Percentiles rank a stretch among this genome's conserved stretches.
These are phyloP conservation scores for Puccinellia tenuiflora DNA, from an alignment of 176 grass and related monocot species.

Conservation along the genomic window DNA sequence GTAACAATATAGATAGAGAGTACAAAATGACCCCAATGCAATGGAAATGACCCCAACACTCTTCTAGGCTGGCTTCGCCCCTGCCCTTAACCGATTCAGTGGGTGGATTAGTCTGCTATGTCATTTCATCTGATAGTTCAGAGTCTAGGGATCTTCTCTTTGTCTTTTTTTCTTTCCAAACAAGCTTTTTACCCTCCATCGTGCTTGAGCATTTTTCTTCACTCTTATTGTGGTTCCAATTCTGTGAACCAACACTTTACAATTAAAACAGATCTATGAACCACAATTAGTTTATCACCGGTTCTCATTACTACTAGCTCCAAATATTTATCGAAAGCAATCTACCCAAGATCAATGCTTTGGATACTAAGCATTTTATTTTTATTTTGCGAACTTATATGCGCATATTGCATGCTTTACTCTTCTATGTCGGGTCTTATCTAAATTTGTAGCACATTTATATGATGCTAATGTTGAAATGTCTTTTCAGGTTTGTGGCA, in stretches of 20 bases:
- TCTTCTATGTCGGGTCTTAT: neutral
- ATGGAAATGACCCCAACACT: no score
- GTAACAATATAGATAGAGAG: no score
- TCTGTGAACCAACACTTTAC: neutral
- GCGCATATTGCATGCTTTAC: neutral
- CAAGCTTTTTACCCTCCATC: neutral
- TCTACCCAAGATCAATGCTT: neutral
- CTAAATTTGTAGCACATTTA: neutral
- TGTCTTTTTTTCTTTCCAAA: neutral
- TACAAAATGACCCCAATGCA: no score
- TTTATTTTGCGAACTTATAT: neutral
- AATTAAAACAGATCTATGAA: neutral
- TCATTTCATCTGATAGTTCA: conserved; percentile 18
- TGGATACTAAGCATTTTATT: conserved; percentile 5
- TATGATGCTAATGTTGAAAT: conserved; percentile 10
- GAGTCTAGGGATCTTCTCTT: conserved; percentile 28
- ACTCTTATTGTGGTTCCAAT: neutral
- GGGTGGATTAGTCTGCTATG: neutral
- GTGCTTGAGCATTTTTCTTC: neutral
- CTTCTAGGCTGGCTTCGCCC: no score
- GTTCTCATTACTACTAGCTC: neutral
- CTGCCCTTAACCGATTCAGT: conserved; percentile 1
- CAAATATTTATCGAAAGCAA: neutral
- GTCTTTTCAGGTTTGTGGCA: conserved; percentile 70
- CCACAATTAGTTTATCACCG: neutral